Evolutionary conservation across 805 yeast species (phyloP), one percentile per base, ranked within the genome.

Genomic region (Candida yuanshanica): DNA sequence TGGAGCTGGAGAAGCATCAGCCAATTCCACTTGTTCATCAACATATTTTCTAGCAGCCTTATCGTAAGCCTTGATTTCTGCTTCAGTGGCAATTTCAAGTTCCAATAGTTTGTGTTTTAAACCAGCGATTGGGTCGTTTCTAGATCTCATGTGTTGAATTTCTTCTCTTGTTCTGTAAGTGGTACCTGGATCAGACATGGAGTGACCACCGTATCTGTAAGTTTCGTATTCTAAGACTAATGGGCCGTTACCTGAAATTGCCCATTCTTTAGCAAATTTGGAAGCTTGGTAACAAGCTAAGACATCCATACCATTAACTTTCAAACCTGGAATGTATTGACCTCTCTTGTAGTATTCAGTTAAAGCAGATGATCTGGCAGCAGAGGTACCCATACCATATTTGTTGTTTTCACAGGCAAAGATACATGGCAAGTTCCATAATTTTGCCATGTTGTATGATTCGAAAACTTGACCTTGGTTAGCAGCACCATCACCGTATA

Each of bases 141-240:
- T 85, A 34, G 98, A 88, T 77, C 99, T 86, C 97, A 93, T 90
- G 75, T 91, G 91, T 74, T 90, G 97, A 56, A 93, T 93, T 75
- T 93, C 99, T 74, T 93, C 99, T 77, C 99, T 90, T 64, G 99
- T 93, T 81, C 99, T 85, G 83, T 93, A 93, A 53, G 99, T 93
- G 68, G 99, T 93, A 78, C 99, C 99, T 61, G 99, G 99, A 72
- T 93, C 99, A 55, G 98, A 91, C 98, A 93, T 93, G 56, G 99
- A 93, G 81, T 93, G 99, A 68, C 99, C 99, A 75, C 98, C 98
- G 68, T 93, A 93, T 78, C 99, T 85, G 75, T 93, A 93, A 57
- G 99, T 93, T 75, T 90, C 97, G 71, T 84, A 93, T 76, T 93
- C 99, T 55, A 93, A 63, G 41, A 93, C 96, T 55, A 93, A 70